Conservation (phyloP, 352 stramenopile genomes). For the Globisporangium rhizosaccharum region DNA sequence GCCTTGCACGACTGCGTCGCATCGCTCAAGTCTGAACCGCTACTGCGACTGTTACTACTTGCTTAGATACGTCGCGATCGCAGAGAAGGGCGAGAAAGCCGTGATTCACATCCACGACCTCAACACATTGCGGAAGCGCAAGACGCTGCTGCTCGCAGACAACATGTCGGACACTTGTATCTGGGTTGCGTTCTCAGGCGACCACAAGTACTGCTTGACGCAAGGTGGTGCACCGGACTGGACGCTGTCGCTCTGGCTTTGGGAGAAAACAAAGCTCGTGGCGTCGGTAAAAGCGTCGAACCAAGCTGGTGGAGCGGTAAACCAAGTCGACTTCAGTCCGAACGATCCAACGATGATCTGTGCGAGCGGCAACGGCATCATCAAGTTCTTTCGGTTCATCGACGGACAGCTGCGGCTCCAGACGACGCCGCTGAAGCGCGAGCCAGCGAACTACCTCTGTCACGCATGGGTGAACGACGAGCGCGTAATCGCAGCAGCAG, state of each 20-base stretch:
- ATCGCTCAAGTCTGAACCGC: neutral
- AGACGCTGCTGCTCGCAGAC: constrained; percentile 79
- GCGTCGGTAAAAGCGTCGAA: constrained; percentile 68
- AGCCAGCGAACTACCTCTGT: constrained; percentile 83
- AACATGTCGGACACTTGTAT: constrained; percentile 72
- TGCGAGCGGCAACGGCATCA: constrained; percentile 82
- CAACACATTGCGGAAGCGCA: constrained; percentile 75
- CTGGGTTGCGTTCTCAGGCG: constrained; percentile 84
- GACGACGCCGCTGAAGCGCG: constrained; percentile 59
- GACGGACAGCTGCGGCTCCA: constrained; percentile 82
- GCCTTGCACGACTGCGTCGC: neutral
- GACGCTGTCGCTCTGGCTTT: constrained; percentile 87
- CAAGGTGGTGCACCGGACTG: constrained; percentile 89
- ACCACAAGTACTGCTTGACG: constrained; percentile 89
- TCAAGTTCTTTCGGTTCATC: constrained; percentile 87
- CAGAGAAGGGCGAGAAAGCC: constrained; percentile 75
- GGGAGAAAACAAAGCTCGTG: constrained; percentile 90
- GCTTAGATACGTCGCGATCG: constrained; percentile 77
- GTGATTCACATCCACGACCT: constrained; percentile 91
- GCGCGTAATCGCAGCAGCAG: constrained; percentile 82
- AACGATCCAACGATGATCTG: constrained; percentile 81
- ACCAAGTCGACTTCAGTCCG: constrained; percentile 89
- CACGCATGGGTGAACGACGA: constrained; percentile 92
- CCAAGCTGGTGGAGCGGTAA: constrained; percentile 58
- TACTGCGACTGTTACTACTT: too few species aligned